Percentiles rank a stretch among this genome's conserved stretches.
Evolutionary conservation across 441 rosid genomes (phyloP).

Genomic region (Eutrema salsugineum): DNA sequence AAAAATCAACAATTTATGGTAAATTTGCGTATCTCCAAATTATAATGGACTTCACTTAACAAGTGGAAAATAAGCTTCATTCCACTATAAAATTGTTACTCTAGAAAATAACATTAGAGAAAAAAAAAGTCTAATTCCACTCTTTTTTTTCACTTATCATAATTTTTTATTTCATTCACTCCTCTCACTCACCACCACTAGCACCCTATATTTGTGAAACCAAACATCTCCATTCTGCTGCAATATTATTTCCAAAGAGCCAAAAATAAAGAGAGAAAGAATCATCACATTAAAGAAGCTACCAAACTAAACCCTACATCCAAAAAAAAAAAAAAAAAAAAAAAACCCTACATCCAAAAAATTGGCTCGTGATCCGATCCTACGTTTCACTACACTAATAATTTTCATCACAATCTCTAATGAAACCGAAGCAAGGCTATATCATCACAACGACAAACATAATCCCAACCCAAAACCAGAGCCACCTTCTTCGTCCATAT

Average conservation of each 20-base stretch:
- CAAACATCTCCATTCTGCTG: not conserved
- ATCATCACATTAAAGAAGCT: not conserved
- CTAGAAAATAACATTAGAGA: too few relatives aligned
- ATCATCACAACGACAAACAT: constrained; percentile 30
- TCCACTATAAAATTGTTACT: too few relatives aligned
- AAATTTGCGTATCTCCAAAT: too few relatives aligned
- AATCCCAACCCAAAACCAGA: constrained; percentile 24
- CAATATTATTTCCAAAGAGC: not conserved
- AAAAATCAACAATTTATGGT: too few relatives aligned
- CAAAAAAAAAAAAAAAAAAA: too few relatives aligned
- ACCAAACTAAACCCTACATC: not conserved
- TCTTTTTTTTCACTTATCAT: too few relatives aligned
- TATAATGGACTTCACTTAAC: too few relatives aligned
- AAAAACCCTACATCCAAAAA: constrained; percentile 37
- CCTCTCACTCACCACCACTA: too few relatives aligned
- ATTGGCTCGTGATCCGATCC: constrained; percentile 6
- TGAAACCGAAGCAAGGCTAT: constrained; percentile 40
- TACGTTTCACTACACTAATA: not conserved
- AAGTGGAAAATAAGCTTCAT: too few relatives aligned
- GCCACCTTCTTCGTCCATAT: constrained; percentile 31
- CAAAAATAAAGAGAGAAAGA: not conserved
- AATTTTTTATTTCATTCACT: too few relatives aligned
- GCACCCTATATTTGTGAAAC: too few relatives aligned
- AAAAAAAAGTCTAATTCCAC: too few relatives aligned
- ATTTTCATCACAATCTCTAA: constrained; percentile 16